phyloP scores from a whole-genome alignment of 805 yeast species.

The Saccharomycopsis malanga region DNA sequence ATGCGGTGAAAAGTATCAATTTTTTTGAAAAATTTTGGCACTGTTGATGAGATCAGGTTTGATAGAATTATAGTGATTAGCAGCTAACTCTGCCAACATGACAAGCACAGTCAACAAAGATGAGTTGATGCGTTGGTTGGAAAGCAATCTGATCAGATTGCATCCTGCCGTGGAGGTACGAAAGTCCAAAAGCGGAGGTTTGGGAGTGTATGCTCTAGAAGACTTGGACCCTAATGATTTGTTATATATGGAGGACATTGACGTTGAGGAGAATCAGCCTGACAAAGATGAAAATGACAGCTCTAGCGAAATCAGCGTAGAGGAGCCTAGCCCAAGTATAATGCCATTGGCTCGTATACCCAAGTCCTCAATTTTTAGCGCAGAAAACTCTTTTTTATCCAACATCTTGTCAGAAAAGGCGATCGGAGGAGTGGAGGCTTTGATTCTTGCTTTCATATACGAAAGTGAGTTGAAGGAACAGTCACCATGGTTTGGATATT shows the following conservation, averaged over 20 bases:
- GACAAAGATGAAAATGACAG: constrained; percentile 1
- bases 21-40: no score
- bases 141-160: constrained; percentile 9
- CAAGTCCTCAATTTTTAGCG: constrained; percentile 51
- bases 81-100: constrained; percentile 2
- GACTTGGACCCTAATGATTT: constrained; percentile 32
- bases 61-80: no score
- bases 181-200: constrained; percentile 51
- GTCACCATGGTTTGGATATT: constrained; percentile 77
- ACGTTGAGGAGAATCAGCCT: constrained; percentile 25
- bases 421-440: constrained; percentile 56
- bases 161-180: constrained; percentile 33
- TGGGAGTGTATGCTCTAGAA: constrained; percentile 60
- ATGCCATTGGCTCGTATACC: constrained; percentile 48
- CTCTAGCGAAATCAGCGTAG: constrained; percentile 22
- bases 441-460: constrained; percentile 64
- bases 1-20: no score
- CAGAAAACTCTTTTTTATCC: constrained; percentile 54
- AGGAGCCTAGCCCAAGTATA: background rate
- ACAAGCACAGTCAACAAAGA: constrained; percentile 12
- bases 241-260: constrained; percentile 1
- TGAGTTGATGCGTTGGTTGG: constrained; percentile 13
- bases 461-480: constrained; percentile 48
- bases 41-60: no score
- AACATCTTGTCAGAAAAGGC: constrained; percentile 57